Base-by-base conservation (phyloP, 805 yeast genomes). In the Teunomyces gatunensis region DNA sequence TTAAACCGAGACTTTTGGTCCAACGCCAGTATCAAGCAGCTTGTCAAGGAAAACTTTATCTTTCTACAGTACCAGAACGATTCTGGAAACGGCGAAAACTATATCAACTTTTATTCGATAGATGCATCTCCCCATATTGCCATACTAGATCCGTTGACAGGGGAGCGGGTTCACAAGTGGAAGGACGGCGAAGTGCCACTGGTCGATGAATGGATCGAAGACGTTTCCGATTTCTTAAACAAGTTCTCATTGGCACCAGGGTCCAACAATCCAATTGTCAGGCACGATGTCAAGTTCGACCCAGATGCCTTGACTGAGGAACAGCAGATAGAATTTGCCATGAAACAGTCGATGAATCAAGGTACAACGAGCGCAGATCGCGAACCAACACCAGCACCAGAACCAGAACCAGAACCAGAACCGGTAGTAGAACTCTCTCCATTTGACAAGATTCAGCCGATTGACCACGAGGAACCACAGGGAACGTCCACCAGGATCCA, bases 1-100 rank as follows among this genome's bases (percentile, higher is more conserved):
- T 69, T 94, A 46, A 94, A 94, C 65, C 78, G 99, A 50, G 99
- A 94, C 65, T 82, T 94, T 52, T 94, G 98, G 98, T 81, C 94
- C 13, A 77, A 85, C 42, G 53, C 66, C 11, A 75, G 75, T 2
- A 76, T 94, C 17, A 90, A 88, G 61, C 78, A 75, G 13, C 55
- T 81, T 2, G 84, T 94, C 3, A 71, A 72, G 33, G 81, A 79
- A 21, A 75, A 85, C 63, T 94, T 94, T 57, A 65, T 92, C 3
- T 92, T 94, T 59, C 66, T 94, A 48, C 99, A 94, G 65, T 92
- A 86, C 63, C 90, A 86, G 51, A 76, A 75, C 44, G 95, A 87
- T 57, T 84, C 94, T 1, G 79, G 80, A 6, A 83, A 80, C 50
- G 98, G 97, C 1, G 74, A 75, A 52, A 78, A 76, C 50, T 94